phyloP scores from a whole-genome alignment of 768 basidiomycete species.

The Hericium erinaceus region DNA sequence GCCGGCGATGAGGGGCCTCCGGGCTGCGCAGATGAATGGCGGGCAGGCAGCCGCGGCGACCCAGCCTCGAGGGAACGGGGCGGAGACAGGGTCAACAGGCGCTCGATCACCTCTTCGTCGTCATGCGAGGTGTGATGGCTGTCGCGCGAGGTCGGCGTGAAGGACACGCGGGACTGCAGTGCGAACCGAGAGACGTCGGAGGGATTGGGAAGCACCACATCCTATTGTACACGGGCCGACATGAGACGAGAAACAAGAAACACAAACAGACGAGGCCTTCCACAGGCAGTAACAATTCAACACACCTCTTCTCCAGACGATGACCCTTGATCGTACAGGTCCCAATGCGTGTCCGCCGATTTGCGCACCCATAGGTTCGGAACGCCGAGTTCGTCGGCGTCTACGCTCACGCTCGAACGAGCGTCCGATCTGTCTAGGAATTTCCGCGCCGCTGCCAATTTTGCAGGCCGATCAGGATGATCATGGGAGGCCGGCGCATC shows the following conservation, averaged over 20 bases:
- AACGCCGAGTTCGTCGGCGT: background rate
- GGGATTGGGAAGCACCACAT: conserved; percentile 13
- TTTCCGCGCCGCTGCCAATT: background rate
- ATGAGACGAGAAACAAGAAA: conserved; percentile 4
- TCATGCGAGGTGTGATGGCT: background rate
- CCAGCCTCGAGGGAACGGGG: background rate
- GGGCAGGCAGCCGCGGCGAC: background rate
- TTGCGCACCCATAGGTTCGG: background rate
- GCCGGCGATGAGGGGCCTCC: background rate
- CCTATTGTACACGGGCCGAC: conserved; percentile 4
- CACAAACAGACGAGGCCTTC: background rate
- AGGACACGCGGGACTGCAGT: conserved; percentile 5
- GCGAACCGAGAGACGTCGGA: conserved; percentile 11
- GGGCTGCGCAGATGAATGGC: background rate
- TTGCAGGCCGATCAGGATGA: background rate
- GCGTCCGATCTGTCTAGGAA: background rate
- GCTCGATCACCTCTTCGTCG: background rate
- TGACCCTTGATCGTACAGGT: background rate
- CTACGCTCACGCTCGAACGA: background rate
- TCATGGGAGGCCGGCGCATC: background rate
- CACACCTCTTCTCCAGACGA: conserved; percentile 6
- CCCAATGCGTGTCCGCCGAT: background rate
- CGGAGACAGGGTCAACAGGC: background rate
- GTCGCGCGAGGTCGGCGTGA: conserved; percentile 1
- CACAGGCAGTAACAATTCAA: conserved; percentile 2